Percentiles rank a stretch among this genome's conserved stretches.
phyloP scores from a whole-genome alignment of 768 basidiomycete species.

The Trametes gibbosa region DNA sequence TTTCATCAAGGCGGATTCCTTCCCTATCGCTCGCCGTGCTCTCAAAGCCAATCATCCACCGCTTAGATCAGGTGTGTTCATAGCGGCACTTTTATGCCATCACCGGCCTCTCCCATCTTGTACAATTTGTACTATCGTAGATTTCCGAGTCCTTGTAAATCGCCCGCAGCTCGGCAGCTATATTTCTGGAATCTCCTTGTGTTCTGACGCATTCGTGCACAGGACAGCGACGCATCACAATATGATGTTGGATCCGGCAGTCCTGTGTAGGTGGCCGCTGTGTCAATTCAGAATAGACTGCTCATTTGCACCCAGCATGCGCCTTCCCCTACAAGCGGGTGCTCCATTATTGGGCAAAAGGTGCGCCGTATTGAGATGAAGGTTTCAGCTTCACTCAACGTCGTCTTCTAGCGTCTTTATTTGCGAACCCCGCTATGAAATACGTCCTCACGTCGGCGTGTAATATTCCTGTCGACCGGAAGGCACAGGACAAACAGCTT shows the following conservation, averaged over 20 bases:
- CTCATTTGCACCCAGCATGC: constrained; percentile 43
- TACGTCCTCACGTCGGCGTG: constrained; percentile 84
- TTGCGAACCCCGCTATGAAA: constrained; percentile 70
- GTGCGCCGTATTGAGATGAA: constrained; percentile 35
- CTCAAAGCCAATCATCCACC: neutral
- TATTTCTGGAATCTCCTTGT: neutral
- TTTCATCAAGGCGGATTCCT: neutral
- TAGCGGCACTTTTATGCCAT: neutral
- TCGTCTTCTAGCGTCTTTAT: constrained; percentile 60
- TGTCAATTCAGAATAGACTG: neutral
- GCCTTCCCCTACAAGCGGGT: constrained; percentile 80
- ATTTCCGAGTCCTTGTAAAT: too few species aligned
- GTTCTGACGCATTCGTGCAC: constrained; percentile 3
- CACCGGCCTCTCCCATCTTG: neutral
- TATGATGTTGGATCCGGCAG: constrained; percentile 89
- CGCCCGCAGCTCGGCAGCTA: neutral
- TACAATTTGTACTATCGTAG: neutral
- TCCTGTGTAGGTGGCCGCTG: constrained; percentile 61
- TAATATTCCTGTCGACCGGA: constrained; percentile 97
- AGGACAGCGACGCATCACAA: constrained; percentile 90
- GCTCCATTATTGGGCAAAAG: constrained; percentile 95
- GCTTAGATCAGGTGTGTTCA: neutral
- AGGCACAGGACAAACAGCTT: constrained; percentile 85
- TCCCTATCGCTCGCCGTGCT: neutral
- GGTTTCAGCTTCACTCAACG: neutral